Percentiles rank a stretch among this genome's conserved stretches.
Conservation (phyloP, 2,329 filamentous ascomycete genomes). For the Fusarium agapanthi region DNA sequence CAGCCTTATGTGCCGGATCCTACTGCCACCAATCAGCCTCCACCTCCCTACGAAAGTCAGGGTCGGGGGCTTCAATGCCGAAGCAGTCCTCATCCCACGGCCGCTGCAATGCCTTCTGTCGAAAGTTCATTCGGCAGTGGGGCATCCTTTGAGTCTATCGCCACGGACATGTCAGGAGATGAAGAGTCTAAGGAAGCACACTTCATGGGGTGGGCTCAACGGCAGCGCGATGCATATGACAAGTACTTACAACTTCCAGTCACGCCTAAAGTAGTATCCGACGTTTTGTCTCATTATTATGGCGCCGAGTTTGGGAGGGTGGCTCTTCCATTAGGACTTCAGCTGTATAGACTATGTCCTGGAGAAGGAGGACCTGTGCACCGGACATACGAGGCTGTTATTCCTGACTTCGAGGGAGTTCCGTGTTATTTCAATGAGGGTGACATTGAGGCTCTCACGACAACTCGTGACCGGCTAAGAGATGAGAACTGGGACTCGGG, state of each 20-base stretch:
- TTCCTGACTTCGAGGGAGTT: neutral
- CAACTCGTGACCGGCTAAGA: neutral
- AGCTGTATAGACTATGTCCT: neutral
- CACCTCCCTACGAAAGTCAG: neutral
- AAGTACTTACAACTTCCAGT: neutral
- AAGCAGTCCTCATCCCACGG: neutral
- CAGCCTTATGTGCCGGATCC: neutral
- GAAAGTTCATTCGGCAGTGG: neutral
- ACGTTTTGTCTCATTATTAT: neutral
- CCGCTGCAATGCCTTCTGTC: neutral
- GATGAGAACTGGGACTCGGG: neutral
- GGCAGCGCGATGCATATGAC: rapidly evolving
- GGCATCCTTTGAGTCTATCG: neutral
- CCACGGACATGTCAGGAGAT: neutral
- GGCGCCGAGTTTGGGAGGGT: no score
- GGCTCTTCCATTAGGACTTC: neutral
- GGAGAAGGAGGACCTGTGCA: neutral
- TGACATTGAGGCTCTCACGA: neutral
- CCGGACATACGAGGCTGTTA: rapidly evolving
- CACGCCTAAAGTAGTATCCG: neutral
- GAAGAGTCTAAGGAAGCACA: neutral
- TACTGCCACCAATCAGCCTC: neutral
- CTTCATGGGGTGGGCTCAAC: neutral
- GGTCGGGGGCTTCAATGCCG: neutral
- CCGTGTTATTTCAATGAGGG: rapidly evolving